A percentile compares a stretch with the other conserved stretches of the same genome.
These are phyloP conservation scores for Eleusine coracana DNA, from an alignment of 176 grass and related monocot species.

Conservation along the genomic window DNA sequence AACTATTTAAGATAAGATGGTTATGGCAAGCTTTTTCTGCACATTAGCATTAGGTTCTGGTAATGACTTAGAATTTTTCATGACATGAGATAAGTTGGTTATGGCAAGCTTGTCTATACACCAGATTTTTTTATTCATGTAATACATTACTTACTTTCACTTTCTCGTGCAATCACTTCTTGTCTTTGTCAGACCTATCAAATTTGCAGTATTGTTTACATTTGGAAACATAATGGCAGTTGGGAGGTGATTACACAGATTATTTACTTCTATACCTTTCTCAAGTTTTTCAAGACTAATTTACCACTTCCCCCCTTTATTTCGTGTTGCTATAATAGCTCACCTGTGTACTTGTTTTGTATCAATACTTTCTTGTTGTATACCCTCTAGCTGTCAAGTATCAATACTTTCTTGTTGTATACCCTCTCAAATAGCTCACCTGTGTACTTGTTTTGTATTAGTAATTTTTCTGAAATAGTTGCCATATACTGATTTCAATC, in stretches of 20 bases:
- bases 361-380: background rate
- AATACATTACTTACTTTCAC: slow-evolving; percentile 14
- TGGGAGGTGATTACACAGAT: slow-evolving; percentile 64
- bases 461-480: slow-evolving; percentile 22
- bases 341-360: background rate
- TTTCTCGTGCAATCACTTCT: slow-evolving; percentile 65
- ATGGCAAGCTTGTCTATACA: background rate
- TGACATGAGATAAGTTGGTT: background rate
- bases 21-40: background rate
- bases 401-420: background rate
- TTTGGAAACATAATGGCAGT: slow-evolving; percentile 91
- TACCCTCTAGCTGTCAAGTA: too few species aligned
- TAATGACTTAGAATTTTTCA: background rate
- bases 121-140: background rate
- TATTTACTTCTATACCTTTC: slow-evolving; percentile 13
- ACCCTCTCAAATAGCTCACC: background rate
- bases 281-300: background rate
- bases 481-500: slow-evolving; percentile 45
- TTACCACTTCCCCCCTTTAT: background rate
- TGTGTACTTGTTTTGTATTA: background rate
- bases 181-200: slow-evolving; percentile 76
- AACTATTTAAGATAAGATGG: slow-evolving; percentile 5
- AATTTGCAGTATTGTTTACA: slow-evolving; percentile 85
- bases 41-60: background rate
- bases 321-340: background rate